Evolutionary conservation across 805 yeast species (phyloP), one percentile per base, ranked within the genome.

Genomic region (Saturnispora bothae): DNA sequence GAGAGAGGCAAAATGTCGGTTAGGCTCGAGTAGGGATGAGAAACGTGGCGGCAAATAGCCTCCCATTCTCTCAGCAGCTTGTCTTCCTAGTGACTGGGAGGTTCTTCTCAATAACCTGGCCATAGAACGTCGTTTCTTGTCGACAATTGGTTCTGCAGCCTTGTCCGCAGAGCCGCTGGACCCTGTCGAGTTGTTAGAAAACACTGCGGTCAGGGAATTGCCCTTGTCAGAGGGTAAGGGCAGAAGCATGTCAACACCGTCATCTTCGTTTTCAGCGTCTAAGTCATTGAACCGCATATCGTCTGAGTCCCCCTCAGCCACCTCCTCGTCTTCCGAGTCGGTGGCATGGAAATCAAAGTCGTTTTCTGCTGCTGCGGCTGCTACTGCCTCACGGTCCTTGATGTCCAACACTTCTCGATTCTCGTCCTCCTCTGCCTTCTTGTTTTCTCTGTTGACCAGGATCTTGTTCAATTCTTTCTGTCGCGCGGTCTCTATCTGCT

Each of bases 1-100:
- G 30, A 63, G 65, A 22, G 85, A 84, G 0, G 97, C 97, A 68
- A 92, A 92, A 55, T 89, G 96, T 43, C 98, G 69, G 15, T 83
- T 77, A 6, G 96, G 94, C 53, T 89, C 96, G 50, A 89, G 64
- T 42, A 89, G 78, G 0, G 95, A 84, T 2, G 89, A 76, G 40
- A 89, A 79, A 39, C 83, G 74, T 10, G 82, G 76, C 2, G 96
- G 96, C 21, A 88, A 66, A 44, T 80, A 81, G n/a, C 83, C 83
- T 0, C 94, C 95, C 71, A 86, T 78, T 37, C 77, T 80, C 49
- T 80, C 94, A 0, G 95, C 95, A 1, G 92, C 92, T 45, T 73
- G 75, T 34, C 88, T 63, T 0, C 89, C 88, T 40, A 82, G 62
- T 4, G 72, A 74, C 49, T 83, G 94, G 0, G 92, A 82, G 2